Percentiles rank a stretch among this genome's conserved stretches.
Evolutionary conservation across 1,284 basidiomycete genomes (phyloP).

Genomic region (Irpex sp.): DNA sequence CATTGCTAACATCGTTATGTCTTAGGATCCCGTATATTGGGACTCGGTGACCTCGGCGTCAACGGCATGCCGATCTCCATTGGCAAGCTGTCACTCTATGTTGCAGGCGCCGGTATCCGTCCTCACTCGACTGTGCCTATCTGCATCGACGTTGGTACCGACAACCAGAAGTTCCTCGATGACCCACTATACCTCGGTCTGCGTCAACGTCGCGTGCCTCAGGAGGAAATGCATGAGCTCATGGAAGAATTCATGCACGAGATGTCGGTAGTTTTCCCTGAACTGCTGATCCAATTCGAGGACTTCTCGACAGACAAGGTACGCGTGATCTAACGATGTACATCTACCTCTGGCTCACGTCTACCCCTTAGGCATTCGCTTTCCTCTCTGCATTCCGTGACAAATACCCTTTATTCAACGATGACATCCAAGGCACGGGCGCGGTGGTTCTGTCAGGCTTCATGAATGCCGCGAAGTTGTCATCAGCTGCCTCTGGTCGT

Average conservation of each 20-base stretch:
- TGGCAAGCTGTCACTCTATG: slow-evolving; percentile 90
- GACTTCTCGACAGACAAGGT: slow-evolving; percentile 82
- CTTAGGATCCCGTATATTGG: slow-evolving; percentile 83
- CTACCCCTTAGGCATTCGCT: slow-evolving; percentile 53
- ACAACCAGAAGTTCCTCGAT: slow-evolving; percentile 77
- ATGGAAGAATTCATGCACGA: slow-evolving; percentile 94
- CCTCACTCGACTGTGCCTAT: slow-evolving; percentile 86
- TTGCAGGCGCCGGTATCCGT: slow-evolving; percentile 85
- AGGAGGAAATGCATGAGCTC: slow-evolving; percentile 71
- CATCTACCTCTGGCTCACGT: neutral
- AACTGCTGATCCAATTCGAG: slow-evolving; percentile 90
- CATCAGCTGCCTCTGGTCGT: slow-evolving; percentile 66
- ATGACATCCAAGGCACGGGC: slow-evolving; percentile 79
- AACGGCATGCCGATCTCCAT: slow-evolving; percentile 94
- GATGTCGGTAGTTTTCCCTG: slow-evolving; percentile 72
- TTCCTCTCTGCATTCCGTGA: slow-evolving; percentile 77
- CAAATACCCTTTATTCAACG: slow-evolving; percentile 84
- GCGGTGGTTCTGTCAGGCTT: slow-evolving; percentile 91
- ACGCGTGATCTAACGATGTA: neutral
- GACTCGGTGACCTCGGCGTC: slow-evolving; percentile 86
- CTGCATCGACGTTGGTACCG: slow-evolving; percentile 84
- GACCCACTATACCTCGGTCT: slow-evolving; percentile 92
- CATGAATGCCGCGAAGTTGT: slow-evolving; percentile 82
- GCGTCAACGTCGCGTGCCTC: slow-evolving; percentile 64
- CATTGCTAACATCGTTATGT: neutral